These are phyloP conservation scores for Blastomyces gilchristii DNA, from an alignment of 2,329 filamentous ascomycete genomes.

Conservation along the genomic window DNA sequence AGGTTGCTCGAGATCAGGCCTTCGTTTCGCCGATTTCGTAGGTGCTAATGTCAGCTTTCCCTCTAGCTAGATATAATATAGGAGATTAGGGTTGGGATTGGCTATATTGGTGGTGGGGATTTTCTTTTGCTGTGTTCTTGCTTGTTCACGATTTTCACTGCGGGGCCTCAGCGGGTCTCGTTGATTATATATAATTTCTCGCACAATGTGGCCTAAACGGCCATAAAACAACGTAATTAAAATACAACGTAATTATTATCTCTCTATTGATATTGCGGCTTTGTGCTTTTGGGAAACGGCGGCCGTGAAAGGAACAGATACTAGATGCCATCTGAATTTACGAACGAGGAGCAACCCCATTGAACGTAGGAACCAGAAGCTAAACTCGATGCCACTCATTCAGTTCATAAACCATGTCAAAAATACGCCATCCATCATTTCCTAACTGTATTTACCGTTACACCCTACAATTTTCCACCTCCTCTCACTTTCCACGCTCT, in stretches of 20 bases:
- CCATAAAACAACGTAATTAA: background rate
- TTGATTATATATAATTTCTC: background rate
- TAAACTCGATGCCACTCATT: background rate
- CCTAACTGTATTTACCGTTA: background rate
- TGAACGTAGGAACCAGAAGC: background rate
- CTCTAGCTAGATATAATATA: background rate
- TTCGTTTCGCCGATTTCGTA: background rate
- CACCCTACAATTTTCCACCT: conserved; percentile 10
- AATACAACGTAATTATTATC: background rate
- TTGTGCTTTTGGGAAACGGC: background rate
- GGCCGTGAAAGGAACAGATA: background rate
- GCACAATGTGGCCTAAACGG: background rate
- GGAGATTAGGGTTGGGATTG: background rate
- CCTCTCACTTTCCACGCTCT: background rate
- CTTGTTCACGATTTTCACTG: background rate
- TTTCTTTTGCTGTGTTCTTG: too few relatives aligned
- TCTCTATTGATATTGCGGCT: background rate
- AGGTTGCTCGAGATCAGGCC: background rate
- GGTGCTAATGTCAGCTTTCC: background rate
- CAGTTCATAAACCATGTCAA: background rate
- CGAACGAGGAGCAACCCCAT: background rate
- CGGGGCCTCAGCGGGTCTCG: too few relatives aligned
- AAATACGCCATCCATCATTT: background rate
- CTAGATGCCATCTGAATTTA: background rate
- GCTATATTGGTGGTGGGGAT: too few relatives aligned